phyloP scores from a whole-genome alignment of 1,284 basidiomycete genomes.

The Takashimella koratensis region DNA sequence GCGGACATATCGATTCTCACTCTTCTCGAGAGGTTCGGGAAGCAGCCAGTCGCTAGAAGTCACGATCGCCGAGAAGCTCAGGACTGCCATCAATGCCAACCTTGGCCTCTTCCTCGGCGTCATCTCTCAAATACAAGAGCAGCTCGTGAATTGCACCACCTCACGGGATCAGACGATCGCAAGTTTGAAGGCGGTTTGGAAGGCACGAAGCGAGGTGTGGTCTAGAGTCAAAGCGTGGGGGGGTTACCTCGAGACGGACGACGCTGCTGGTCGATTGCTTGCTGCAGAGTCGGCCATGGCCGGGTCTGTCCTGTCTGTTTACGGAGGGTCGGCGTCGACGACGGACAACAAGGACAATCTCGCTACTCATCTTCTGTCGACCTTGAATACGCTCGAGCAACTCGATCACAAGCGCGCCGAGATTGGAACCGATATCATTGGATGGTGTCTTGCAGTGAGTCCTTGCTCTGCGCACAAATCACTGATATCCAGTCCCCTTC shows the following conservation, averaged over 20 bases:
- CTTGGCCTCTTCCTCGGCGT: slow-evolving; percentile 1
- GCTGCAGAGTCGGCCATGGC: slow-evolving; percentile 15
- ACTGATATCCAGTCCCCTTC: slow-evolving; percentile 5
- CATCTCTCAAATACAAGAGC: neutral
- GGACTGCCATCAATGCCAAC: slow-evolving; percentile 25
- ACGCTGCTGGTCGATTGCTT: slow-evolving; percentile 22
- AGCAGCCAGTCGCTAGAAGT: slow-evolving; percentile 32
- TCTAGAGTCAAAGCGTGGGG: slow-evolving; percentile 33
- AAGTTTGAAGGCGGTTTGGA: slow-evolving; percentile 13
- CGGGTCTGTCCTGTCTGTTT: slow-evolving; percentile 12
- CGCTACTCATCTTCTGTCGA: slow-evolving; percentile 13
- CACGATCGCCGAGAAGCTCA: slow-evolving; percentile 32
- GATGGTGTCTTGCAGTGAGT: slow-evolving; percentile 38
- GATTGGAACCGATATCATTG: slow-evolving; percentile 22
- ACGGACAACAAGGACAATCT: slow-evolving; percentile 14
- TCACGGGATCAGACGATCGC: neutral
- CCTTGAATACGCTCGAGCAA: slow-evolving; percentile 21
- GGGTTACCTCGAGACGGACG: slow-evolving; percentile 43
- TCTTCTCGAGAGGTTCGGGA: slow-evolving; percentile 32
- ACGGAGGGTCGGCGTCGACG: slow-evolving; percentile 12
- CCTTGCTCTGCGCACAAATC: neutral
- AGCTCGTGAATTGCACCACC: neutral
- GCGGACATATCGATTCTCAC: slow-evolving; percentile 22
- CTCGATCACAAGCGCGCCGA: slow-evolving; percentile 30
- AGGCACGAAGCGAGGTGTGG: slow-evolving; percentile 27